Conservation (phyloP, 2,329 filamentous ascomycete species). For the Mycocentrospora acerina region DNA sequence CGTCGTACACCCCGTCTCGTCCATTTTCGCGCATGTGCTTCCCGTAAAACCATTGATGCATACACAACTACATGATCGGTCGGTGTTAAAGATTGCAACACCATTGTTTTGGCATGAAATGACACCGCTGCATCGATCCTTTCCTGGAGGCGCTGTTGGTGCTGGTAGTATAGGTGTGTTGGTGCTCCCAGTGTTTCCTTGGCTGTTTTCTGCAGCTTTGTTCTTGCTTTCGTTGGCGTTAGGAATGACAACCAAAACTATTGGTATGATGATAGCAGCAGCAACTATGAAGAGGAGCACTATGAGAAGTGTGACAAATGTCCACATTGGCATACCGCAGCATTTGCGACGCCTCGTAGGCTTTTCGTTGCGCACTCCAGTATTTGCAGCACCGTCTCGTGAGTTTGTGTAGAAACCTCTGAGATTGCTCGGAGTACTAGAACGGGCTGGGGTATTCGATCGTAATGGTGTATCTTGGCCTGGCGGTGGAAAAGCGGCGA, state of each 20-base stretch:
- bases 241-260: conserved; percentile 60
- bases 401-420: conserved; percentile 2
- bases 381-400: conserved; percentile 17
- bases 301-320: conserved; percentile 67
- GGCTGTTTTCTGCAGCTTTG: conserved; percentile 20
- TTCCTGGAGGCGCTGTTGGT: conserved; percentile 19
- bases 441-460: conserved; percentile 30
- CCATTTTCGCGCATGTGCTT: conserved; percentile 54
- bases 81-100: conserved; percentile 67
- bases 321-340: conserved; percentile 82
- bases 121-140: conserved; percentile 57
- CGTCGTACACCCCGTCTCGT: conserved; percentile 58
- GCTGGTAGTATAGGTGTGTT: conserved; percentile 15
- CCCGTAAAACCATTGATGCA: conserved; percentile 87
- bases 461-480: conserved; percentile 48
- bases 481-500: conserved; percentile 65
- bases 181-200: conserved; percentile 25
- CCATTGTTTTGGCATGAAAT: conserved; percentile 78
- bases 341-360: conserved; percentile 60
- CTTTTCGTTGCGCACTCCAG: conserved; percentile 23
- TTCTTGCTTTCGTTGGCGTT: conserved; percentile 43
- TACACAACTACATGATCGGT: conserved; percentile 74
- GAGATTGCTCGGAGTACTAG: no score
- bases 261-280: conserved; percentile 78
- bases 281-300: conserved; percentile 71